Base-by-base conservation (phyloP, 2,329 filamentous ascomycete genomes). In the Venturia oleaginea region DNA sequence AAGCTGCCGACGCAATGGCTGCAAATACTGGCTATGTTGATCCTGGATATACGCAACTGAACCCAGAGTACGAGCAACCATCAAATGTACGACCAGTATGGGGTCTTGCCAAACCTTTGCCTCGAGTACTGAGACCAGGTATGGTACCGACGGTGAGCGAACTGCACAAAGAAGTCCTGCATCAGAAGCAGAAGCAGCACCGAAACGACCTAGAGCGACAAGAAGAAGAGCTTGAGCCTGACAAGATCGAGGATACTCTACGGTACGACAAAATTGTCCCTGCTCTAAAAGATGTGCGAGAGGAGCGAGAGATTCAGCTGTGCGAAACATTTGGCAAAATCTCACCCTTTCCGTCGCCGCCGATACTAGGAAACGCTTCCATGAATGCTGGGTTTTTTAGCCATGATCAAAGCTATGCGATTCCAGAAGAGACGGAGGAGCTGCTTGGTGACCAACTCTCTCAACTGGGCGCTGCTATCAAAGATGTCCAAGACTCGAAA, bases 61-160 rank as follows among this genome's bases (percentile, higher is more conserved):
- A 60, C 8, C 57, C 57, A 37, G 57, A 46, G 38, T 48, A 62
- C 51, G 60, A 54, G 40, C 60, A 62, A n/a, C 40, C 60, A 27
- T 62, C 60, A n/a, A 43, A 54, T n/a, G 30, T 32, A 17, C 19
- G 46, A 54, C 60, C 60, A n/a, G 46, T 48, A 2, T 62, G 60
- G 60, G 42, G 60, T 27, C 46, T 62, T 19, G 60, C 40, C 27
- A 62, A 54, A 62, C 60, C 60, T 37, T 15, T 62, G 32, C 60
- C 60, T 32, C 60, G 46, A 34, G 46, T 54, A 11, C 17, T 48
- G n/a, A 22, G 60, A 8, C 60, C 40, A 2, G 46, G 60, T 11
- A 62, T 46, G 60, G 24, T 48, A 4, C 40, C 60, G 24, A 62
- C 60, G 10, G 42, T 40, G 42, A 48, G 60, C 40, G 46, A 48